Conservation (phyloP, 2,329 filamentous ascomycete species). For the Tolypocladium inflatum region DNA sequence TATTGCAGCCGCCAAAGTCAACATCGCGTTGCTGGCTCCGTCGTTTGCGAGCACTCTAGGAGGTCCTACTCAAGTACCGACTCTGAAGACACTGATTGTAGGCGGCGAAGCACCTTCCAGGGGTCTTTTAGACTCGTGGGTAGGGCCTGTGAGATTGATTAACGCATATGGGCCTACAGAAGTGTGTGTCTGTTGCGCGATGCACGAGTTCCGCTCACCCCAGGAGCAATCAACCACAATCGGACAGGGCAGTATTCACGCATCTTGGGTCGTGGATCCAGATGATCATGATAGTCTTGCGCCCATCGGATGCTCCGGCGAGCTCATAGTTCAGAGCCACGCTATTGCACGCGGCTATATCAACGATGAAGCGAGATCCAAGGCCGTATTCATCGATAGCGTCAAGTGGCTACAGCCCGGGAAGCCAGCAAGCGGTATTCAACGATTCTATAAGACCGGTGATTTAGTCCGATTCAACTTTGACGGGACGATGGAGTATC, state of each 20-base stretch:
- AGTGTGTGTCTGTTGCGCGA: not conserved
- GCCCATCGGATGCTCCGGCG: conserved; percentile 11
- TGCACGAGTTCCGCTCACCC: not conserved
- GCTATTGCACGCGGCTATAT: conserved; percentile 14
- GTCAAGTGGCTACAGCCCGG: conserved; percentile 23
- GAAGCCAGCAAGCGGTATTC: not conserved
- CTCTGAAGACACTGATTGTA: not conserved
- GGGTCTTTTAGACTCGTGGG: not conserved
- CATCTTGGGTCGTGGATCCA: conserved; percentile 13
- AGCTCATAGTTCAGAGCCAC: conserved; percentile 16
- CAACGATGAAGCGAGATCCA: conserved; percentile 10
- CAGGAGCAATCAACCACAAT: not conserved
- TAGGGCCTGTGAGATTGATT: not conserved
- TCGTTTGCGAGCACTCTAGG: not conserved
- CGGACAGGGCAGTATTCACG: not conserved
- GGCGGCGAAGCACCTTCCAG: not conserved
- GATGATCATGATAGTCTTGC: conserved; percentile 8
- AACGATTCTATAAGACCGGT: conserved; percentile 33
- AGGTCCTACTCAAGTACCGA: not conserved
- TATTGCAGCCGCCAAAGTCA: not conserved
- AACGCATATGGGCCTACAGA: conserved; percentile 3
- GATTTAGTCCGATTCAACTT: conserved; percentile 33
- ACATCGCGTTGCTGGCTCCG: not conserved
- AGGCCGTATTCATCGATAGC: conserved; percentile 26
- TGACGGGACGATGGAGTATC: conserved; percentile 29